Base-by-base conservation (phyloP, 345 rosid species). In the Pelargonium nanum region DNA sequence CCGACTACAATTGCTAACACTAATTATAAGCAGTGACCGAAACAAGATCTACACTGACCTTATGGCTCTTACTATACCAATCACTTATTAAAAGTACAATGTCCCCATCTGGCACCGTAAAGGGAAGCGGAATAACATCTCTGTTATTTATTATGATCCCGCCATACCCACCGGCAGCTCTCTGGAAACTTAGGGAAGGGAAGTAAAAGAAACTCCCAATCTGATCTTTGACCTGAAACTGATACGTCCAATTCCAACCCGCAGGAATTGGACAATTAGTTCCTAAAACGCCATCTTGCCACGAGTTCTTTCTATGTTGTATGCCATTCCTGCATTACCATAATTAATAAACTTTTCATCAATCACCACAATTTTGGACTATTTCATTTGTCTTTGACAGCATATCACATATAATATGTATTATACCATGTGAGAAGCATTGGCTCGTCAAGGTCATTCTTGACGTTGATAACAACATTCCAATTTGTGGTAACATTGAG, bases 251-350 rank as follows among this genome's bases (percentile, higher is more conserved):
- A 64, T 84, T 91, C 84, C 85, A 77, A 58, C 96, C 90, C 25
- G 91, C 74, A 60, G 83, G 89, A 40, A 91, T 88, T 7, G 94
- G 94, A 65, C 97, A 88, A 76, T 85, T 91, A 28, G 97, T 84
- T 62, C 95, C 98, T 24, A 68, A 71, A 59, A 88, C 96, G 57
- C 96, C 95, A 60, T 91, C 96, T 74, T 88, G 91, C 98, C 98
- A 86, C 64, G 90, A 84, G 68, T 88, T 86, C 72, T 83, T 85
- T 73, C 96, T 75, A 26, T 81, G 84, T 40, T 91, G 95, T 65
- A 86, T 32, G 2, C 89, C 91, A 73, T 91, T 88, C 88, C 91
- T 81, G 55, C 65, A 69, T 24, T 25, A 52, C 10, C 59, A 12
- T 5, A 73, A 66, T 22, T 21, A 26, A 52, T 19, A 48, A 55